Evolutionary conservation across 1,139 yeast genomes (phyloP), one percentile per base, ranked within the genome.

Genomic region (Scheffersomyces illinoinensis): DNA sequence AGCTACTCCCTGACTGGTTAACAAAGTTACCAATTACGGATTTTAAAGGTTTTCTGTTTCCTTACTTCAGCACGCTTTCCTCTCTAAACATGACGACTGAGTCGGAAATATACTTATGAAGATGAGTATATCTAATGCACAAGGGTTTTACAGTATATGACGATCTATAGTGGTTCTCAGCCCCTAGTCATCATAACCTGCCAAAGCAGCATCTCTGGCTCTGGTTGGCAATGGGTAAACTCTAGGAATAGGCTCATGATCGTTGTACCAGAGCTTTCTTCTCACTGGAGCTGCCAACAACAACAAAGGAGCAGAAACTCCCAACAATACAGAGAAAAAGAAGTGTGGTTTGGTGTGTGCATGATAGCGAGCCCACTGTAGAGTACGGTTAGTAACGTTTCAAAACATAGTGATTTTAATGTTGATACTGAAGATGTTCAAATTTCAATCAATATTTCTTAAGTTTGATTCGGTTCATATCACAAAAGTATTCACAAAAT

Each of bases 281-380:
- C 97, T 87, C 58, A 90, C 70, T 54, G 95, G 95, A 56, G 93
- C 83, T 56, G 84, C 82, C 55, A 82, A 77, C 65, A 89, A 74
- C 60, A 89, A 80, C 19, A 85, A 75, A 18, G 96, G 96, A 10
- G 91, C 93, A 53, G 88, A 72, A 55, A 86, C 73, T 12, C 93
- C 96, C 66, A 90, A 79, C 50, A 82, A 80, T 33, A 87, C 83
- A n/a, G 95, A 82, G 71, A 82, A 87, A 74, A 90, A 89, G 66
- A 90, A 81, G 73, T 90, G 93, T 57, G 97, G 96, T 71, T 87
- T 86, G 65, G 86, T 86, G 76, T 90, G 91, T 51, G 95, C 90
- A 67, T 88, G 89, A 76, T 86, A 90, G 73, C 93, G 89, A 62
- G 87, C 75, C 90, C 92, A 90, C 91, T 89, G 57, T 24, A 63